Evolutionary conservation across 257 asterid genomes (phyloP).

Genomic region (Ocimum tenuiflorum): DNA sequence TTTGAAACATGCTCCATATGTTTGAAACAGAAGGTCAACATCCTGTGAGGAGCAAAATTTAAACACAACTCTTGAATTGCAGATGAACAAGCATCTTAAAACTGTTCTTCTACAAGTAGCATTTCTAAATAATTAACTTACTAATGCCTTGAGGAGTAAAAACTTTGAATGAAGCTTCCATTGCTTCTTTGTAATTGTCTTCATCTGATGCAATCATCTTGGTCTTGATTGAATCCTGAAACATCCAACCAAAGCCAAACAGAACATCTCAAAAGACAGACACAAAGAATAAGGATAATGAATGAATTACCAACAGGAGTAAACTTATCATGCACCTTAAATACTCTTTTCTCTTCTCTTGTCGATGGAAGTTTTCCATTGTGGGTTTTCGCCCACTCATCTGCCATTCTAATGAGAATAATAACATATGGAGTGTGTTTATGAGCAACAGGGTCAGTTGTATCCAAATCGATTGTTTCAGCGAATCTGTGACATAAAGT

Average conservation of each 20-base stretch:
- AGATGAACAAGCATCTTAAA: neutral
- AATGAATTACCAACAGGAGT: neutral
- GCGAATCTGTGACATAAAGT: conserved; percentile 47
- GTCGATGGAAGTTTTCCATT: conserved; percentile 70
- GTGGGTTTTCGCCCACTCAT: conserved; percentile 71
- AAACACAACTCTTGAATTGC: neutral
- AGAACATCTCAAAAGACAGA: conserved; percentile 24
- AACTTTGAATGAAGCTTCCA: conserved; percentile 83
- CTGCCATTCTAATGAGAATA: conserved; percentile 77
- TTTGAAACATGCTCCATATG: too few relatives aligned
- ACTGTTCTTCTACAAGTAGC: neutral
- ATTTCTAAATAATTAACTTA: conserved; percentile 33
- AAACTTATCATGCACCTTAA: conserved; percentile 55
- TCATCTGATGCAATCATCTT: conserved; percentile 75
- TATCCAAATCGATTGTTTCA: conserved; percentile 68
- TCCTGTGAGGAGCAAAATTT: neutral
- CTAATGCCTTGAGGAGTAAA: conserved; percentile 86
- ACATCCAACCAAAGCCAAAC: conserved; percentile 26
- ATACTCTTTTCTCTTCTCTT: conserved; percentile 66
- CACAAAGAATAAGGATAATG: neutral
- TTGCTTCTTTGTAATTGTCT: conserved; percentile 94
- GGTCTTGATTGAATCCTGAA: conserved; percentile 71
- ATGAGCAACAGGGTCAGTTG: conserved; percentile 65
- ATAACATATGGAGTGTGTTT: conserved; percentile 85
- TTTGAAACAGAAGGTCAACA: too few relatives aligned